Evolutionary conservation across 768 basidiomycete species (phyloP).

Genomic region (Agrocybe pediades): DNA sequence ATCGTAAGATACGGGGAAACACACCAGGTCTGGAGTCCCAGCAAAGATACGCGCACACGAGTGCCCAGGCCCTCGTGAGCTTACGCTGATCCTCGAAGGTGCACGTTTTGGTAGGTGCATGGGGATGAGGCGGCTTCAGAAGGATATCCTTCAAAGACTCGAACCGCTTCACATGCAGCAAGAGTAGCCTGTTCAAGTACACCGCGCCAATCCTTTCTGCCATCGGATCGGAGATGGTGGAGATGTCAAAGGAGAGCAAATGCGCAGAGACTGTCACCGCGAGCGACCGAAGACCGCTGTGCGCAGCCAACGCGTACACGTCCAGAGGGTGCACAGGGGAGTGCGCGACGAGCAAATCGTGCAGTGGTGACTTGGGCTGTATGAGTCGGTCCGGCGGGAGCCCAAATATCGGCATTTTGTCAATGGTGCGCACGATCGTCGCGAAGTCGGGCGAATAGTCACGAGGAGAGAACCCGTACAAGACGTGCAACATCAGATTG

Average conservation of each 20-base stretch:
- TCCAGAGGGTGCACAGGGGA: constrained; percentile 36
- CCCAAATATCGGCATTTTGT: constrained; percentile 28
- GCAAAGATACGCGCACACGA: constrained; percentile 24
- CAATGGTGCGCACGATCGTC: constrained; percentile 44
- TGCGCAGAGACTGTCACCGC: constrained; percentile 39
- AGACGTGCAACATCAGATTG: constrained; percentile 55
- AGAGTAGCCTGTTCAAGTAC: constrained; percentile 40
- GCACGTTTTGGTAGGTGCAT: constrained; percentile 22
- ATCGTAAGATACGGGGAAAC: constrained; percentile 29
- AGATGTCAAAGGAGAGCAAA: constrained; percentile 36
- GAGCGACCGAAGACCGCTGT: constrained; percentile 34
- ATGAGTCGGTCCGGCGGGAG: constrained; percentile 25
- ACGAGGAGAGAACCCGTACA: constrained; percentile 52
- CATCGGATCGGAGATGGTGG: constrained; percentile 35
- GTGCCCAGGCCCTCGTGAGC: constrained; percentile 28
- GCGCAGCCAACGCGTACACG: constrained; percentile 40
- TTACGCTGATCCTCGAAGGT: constrained; percentile 24
- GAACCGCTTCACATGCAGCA: constrained; percentile 37
- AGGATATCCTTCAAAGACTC: constrained; percentile 33
- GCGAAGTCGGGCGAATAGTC: constrained; percentile 53
- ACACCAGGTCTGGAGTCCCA: constrained; percentile 28
- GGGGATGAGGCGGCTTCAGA: constrained; percentile 21
- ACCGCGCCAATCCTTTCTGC: constrained; percentile 38
- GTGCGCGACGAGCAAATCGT: constrained; percentile 31
- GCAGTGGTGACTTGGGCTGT: constrained; percentile 27